Evolutionary conservation across 768 basidiomycete genomes (phyloP).

Genomic region (Tephrocybe sp.): DNA sequence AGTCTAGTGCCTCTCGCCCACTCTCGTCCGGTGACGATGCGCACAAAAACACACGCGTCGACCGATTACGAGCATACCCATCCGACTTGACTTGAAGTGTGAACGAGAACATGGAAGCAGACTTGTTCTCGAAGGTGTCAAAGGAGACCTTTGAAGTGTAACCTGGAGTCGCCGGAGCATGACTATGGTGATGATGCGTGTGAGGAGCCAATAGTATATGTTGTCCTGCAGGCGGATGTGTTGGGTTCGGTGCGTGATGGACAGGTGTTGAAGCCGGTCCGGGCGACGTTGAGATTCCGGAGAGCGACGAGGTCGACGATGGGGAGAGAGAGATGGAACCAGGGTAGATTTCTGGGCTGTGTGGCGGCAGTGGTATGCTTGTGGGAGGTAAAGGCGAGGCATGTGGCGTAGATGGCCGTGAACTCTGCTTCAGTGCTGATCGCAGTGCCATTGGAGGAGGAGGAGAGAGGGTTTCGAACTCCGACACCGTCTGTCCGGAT

Average conservation of each 20-base stretch:
- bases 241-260: neutral
- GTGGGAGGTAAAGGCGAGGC: conserved; percentile 15
- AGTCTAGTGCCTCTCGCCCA: conserved; percentile 86
- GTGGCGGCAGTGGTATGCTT: conserved; percentile 19
- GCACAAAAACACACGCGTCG: conserved; percentile 87
- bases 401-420: conserved; percentile 29
- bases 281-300: conserved; percentile 3
- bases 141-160: conserved; percentile 79
- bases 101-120: conserved; percentile 83
- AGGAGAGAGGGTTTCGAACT: conserved; percentile 16
- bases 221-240: conserved; percentile 1
- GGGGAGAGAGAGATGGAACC: conserved; percentile 12
- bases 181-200: conserved; percentile 11
- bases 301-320: conserved; percentile 13
- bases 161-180: conserved; percentile 23
- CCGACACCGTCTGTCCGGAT: too few species aligned
- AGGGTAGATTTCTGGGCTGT: conserved; percentile 21
- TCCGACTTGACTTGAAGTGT: conserved; percentile 84
- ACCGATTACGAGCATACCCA: conserved; percentile 71
- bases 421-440: conserved; percentile 53
- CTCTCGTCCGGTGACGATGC: conserved; percentile 89
- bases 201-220: conserved; percentile 15
- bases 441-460: conserved; percentile 35
- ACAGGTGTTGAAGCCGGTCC: conserved; percentile 6
- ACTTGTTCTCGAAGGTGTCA: conserved; percentile 84